These are phyloP conservation scores for Coemansia asiatica DNA, from an alignment of 192 early-diverging fungal genomes.

Conservation along the genomic window DNA sequence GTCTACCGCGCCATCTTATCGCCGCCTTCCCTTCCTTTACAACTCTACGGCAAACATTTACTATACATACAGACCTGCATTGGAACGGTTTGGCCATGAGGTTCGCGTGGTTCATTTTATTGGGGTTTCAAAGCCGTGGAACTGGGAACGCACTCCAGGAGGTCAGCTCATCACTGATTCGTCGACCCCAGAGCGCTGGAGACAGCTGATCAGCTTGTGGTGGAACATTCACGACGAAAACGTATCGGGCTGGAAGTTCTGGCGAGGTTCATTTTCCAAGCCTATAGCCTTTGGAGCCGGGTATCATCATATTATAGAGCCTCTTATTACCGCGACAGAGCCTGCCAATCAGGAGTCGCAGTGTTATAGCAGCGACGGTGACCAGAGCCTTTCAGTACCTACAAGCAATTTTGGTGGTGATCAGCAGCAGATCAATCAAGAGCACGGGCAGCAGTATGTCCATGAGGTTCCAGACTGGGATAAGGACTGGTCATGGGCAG, in stretches of 20 bases:
- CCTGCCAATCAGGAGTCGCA: background rate
- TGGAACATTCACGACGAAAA: slow-evolving; percentile 70
- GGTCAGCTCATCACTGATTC: slow-evolving; percentile 53
- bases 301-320: slow-evolving; percentile 39
- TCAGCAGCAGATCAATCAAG: background rate
- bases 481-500: slow-evolving; percentile 57
- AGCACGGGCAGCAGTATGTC: background rate
- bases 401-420: background rate
- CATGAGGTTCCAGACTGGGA: slow-evolving; percentile 54
- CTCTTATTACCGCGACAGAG: slow-evolving; percentile 3
- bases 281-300: slow-evolving; percentile 42
- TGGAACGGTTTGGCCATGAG: slow-evolving; percentile 67
- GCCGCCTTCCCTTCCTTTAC: slow-evolving; percentile 85
- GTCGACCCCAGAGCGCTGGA: slow-evolving; percentile 51
- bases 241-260: slow-evolving; percentile 53
- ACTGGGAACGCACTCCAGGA: slow-evolving; percentile 65
- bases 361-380: background rate
- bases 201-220: slow-evolving; percentile 64
- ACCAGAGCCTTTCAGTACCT: background rate
- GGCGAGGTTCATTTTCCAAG: slow-evolving; percentile 45
- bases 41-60: slow-evolving; percentile 62
- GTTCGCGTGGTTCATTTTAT: slow-evolving; percentile 90
- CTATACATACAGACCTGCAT: slow-evolving; percentile 74
- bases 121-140: slow-evolving; percentile 88
- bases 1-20: slow-evolving; percentile 58